A percentile compares a stretch with the other conserved stretches of the same genome.
Conservation (phyloP, 805 yeast genomes). For the Candida alai region DNA sequence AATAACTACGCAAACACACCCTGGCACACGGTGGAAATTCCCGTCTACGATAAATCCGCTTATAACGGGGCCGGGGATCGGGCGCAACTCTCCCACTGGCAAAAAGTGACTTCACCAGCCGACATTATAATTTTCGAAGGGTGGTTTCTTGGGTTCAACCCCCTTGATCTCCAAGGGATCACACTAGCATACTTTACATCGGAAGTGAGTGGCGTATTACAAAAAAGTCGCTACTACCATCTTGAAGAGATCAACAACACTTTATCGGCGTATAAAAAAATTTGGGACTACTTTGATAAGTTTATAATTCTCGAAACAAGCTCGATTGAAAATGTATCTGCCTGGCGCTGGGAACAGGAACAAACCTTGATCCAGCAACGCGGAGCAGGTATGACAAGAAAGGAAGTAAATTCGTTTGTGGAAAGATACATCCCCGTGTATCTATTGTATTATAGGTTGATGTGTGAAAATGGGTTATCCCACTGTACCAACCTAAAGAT, state of each 20-base stretch:
- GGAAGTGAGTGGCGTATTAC: constrained; percentile 17
- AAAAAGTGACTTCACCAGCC: constrained; percentile 27
- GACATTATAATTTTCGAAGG: constrained; percentile 84
- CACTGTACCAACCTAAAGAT: constrained; percentile 6
- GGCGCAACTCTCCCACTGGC: constrained; percentile 37
- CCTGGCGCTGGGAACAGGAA: constrained; percentile 81
- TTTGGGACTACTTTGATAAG: constrained; percentile 58
- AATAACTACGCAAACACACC: constrained; percentile 5
- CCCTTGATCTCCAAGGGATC: constrained; percentile 22
- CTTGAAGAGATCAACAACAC: constrained; percentile 46
- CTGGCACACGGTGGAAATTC: constrained; percentile 32
- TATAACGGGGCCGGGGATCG: constrained; percentile 81
- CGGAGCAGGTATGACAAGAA: constrained; percentile 81
- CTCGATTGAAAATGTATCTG: constrained; percentile 57
- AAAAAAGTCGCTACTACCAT: constrained; percentile 22
- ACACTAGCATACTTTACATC: constrained; percentile 17
- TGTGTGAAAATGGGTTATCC: constrained; percentile 23
- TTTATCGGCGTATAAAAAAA: constrained; percentile 47
- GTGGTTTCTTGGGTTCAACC: constrained; percentile 81
- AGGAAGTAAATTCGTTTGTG: constrained; percentile 63
- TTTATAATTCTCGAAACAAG: constrained; percentile 63
- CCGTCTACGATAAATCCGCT: constrained; percentile 75
- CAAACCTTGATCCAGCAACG: constrained; percentile 46
- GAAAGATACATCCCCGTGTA: constrained; percentile 87
- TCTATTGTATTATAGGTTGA: constrained; percentile 54